Evolutionary conservation across 371 early-diverging fungal species (phyloP), one percentile per base, ranked within the genome.

Genomic region (Lichtheimia ramosa): DNA sequence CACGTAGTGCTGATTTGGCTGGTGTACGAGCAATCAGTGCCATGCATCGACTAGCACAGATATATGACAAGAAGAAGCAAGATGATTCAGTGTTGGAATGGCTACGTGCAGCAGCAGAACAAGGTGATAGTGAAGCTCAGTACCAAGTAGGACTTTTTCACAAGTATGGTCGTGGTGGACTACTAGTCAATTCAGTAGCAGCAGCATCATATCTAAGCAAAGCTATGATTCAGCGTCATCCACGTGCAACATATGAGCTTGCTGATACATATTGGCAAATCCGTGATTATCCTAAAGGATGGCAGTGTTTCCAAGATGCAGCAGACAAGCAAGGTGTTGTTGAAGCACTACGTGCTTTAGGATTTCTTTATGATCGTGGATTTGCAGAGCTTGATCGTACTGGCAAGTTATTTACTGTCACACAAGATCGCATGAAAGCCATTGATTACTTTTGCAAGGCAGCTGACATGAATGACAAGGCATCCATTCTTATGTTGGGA

Each of bases 131-230:
- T 42, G 23, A 50, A 2, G 66, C 76, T n/a, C 69, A 65, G 20
- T 76, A 58, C 28, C 67, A 69, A 18, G 46, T 73, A 3, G 73
- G 76, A 1, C 18, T 73, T 5, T 68, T 52, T 56, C 76, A 76
- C 48, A 39, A 61, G 20, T 43, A 66, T n/a, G 73, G 76, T 6
- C 54, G 60, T 8, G 68, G 61, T 27, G 64, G 62, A 5, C 54
- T 73, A 3, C 66, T 70, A 1, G 41, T 20, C 12, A 73, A 70
- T 40, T 46, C 64, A 0, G 43, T 54, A 3, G 76, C 61, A 2
- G 73, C 76, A 2, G 59, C 63, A 41, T 68, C 50, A 25, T 70
- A 76, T 25, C 59, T 76, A 25, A 48, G 59, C 3, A 68, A 68
- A n/a, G 75, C 78, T 1, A 60, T 62, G 4, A 56, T 66, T 1